Percentiles rank a stretch among this genome's conserved stretches.
Evolutionary conservation across 108 stramenopile genomes (phyloP).

Genomic region (Discostella pseudostelligera): DNA sequence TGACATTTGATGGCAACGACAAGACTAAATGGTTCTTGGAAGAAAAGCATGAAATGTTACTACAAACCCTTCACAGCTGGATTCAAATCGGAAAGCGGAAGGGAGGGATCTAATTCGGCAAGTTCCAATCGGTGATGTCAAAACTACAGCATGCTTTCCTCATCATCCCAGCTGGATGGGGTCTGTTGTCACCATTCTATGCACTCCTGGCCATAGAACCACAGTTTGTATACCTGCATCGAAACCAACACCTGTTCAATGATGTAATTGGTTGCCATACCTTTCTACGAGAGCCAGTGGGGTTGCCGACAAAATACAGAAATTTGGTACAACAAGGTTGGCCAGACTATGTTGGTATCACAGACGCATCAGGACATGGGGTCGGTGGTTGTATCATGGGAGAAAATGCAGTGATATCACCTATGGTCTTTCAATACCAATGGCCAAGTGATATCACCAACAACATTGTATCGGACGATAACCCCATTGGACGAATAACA

Average conservation of each 20-base stretch:
- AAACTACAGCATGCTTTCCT: conserved; percentile 16
- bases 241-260: neutral
- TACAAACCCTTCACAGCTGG: neutral
- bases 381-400: conserved; percentile 27
- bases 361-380: conserved; percentile 19
- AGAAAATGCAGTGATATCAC: neutral
- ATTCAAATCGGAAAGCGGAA: neutral
- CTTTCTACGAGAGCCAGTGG: neutral
- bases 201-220: neutral
- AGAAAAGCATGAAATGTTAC: neutral
- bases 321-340: conserved; percentile 8
- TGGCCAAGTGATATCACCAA: conserved; percentile 20
- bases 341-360: conserved; percentile 14
- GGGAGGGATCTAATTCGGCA: conserved; percentile 12
- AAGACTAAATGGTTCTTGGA: conserved; percentile 13
- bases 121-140: conserved; percentile 2
- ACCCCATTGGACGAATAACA: conserved; percentile 24
- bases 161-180: conserved; percentile 1
- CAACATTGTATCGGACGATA: conserved; percentile 23
- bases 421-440: conserved; percentile 1
- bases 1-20: conserved; percentile 9
- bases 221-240: neutral
- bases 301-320: conserved; percentile 1
- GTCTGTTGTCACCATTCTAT: neutral
- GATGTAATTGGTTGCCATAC: neutral